Percentiles rank a stretch among this genome's conserved stretches.
Evolutionary conservation across 305 asterid genomes (phyloP).

Genomic region (Withania somnifera): DNA sequence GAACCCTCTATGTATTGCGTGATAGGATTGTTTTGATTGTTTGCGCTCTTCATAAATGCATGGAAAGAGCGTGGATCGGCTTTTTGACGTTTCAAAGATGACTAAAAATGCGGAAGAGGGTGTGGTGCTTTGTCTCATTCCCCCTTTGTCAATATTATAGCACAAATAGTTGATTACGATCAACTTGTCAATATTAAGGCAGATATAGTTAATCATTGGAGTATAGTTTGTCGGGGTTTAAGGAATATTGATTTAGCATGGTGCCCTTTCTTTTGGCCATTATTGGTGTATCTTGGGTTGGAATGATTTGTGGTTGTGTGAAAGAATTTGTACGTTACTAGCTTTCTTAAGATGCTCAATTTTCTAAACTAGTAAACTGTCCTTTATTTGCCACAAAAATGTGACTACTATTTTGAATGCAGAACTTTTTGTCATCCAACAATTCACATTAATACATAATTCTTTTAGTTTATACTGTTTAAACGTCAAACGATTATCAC

Average conservation of each 20-base stretch:
- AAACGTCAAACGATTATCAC: neutral
- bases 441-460: neutral
- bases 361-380: neutral
- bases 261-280: neutral
- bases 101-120: neutral
- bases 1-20: neutral
- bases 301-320: neutral
- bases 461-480: neutral
- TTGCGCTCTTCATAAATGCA: neutral
- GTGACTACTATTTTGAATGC: neutral
- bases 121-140: neutral
- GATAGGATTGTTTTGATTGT: neutral
- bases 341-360: neutral
- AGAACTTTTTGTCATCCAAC: neutral
- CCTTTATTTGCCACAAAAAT: neutral
- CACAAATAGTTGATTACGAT: neutral
- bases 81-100: neutral
- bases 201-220: neutral
- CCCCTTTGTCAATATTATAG: neutral
- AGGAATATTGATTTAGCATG: neutral
- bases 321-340: neutral
- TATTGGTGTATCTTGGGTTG: neutral
- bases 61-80: neutral
- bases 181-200: neutral
- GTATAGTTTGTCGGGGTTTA: neutral